Conservation (phyloP, 352 stramenopile species). For the Pythium biforme region DNA sequence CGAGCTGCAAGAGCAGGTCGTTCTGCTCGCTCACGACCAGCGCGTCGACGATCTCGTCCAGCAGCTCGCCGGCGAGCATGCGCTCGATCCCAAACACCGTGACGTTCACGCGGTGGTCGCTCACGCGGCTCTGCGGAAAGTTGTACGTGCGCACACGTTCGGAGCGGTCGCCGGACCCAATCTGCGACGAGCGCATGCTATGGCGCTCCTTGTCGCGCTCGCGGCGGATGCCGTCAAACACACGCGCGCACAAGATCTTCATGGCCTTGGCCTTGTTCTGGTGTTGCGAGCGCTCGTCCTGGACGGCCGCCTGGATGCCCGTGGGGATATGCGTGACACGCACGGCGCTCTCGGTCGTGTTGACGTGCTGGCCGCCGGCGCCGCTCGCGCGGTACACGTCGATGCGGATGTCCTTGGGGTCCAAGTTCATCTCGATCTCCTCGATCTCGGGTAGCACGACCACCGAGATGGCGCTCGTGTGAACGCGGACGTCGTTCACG, state of each 20-base stretch:
- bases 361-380: constrained; percentile 98
- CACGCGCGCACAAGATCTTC: constrained; percentile 93
- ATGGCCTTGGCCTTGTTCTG: constrained; percentile 99
- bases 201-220: constrained; percentile 56
- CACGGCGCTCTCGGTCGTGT: constrained; percentile 98
- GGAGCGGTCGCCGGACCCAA: constrained; percentile 94
- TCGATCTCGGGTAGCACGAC: constrained; percentile 94
- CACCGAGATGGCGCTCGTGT: constrained; percentile 98
- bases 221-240: constrained; percentile 94
- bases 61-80: constrained; percentile 85
- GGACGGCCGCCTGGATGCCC: constrained; percentile 84
- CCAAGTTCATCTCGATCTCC: constrained; percentile 86
- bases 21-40: constrained; percentile 82
- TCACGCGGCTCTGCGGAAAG: constrained; percentile 95
- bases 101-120: constrained; percentile 93
- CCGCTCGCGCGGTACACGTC: constrained; percentile 96
- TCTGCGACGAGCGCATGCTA: constrained; percentile 78
- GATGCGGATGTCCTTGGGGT: constrained; percentile 96
- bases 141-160: constrained; percentile 99
- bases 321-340: constrained; percentile 97
- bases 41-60: constrained; percentile 90
- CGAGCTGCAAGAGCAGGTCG: constrained; percentile 64
- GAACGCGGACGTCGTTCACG: constrained; percentile 94
- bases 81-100: constrained; percentile 88
- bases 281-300: constrained; percentile 96